Conservation (phyloP, 2,329 filamentous ascomycete species). For the Verticillium isaacii region DNA sequence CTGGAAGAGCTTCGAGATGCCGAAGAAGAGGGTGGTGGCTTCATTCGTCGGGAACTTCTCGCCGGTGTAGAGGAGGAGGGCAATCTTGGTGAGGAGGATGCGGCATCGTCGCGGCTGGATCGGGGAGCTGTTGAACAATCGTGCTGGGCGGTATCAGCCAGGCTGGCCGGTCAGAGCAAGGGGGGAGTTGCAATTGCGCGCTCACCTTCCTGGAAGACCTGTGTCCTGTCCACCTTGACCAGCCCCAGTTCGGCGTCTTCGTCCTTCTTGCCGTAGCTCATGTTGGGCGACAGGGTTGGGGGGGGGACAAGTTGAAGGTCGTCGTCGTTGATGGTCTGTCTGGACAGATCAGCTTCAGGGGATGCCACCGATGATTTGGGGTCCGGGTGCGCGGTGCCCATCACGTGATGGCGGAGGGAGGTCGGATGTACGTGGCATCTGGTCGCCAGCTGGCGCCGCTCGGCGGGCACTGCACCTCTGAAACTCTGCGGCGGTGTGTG, state of each 20-base stretch:
- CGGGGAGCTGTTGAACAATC: slow-evolving; percentile 95
- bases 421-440: not conserved
- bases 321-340: slow-evolving; percentile 18
- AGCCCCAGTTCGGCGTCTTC: slow-evolving; percentile 92
- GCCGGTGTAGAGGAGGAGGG: slow-evolving; percentile 90
- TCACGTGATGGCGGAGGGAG: not conserved
- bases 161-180: slow-evolving; percentile 7
- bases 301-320: slow-evolving; percentile 22
- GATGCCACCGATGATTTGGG: not conserved
- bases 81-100: slow-evolving; percentile 95
- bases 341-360: not conserved
- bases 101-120: slow-evolving; percentile 97
- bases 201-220: slow-evolving; percentile 97
- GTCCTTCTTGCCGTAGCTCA: slow-evolving; percentile 99
- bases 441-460: not conserved
- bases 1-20: slow-evolving; percentile 98
- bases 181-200: not conserved
- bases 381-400: not conserved
- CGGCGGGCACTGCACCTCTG: not conserved
- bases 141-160: slow-evolving; percentile 53
- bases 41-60: slow-evolving; percentile 97
- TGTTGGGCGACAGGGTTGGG: slow-evolving; percentile 46
- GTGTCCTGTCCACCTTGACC: slow-evolving; percentile 95
- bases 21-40: slow-evolving; percentile 97
- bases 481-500: no score